Conservation (phyloP, 78 protist genomes). For the Dictyostelium intermedium region DNA sequence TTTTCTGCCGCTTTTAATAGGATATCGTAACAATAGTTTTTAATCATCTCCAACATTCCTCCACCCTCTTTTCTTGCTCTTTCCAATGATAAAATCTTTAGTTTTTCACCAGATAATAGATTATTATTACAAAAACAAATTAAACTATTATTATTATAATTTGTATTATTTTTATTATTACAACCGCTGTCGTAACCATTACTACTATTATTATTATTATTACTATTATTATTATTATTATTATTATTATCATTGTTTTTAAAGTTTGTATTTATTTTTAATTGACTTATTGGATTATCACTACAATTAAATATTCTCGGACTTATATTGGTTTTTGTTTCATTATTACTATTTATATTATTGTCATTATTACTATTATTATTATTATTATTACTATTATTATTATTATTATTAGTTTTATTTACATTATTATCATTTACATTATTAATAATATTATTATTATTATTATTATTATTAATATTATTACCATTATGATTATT, state of each 20-base stretch:
- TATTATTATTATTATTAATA: neutral
- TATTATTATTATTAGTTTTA: neutral
- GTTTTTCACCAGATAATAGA: slow-evolving; percentile 35
- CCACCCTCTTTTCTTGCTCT: slow-evolving; percentile 32
- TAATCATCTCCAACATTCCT: neutral
- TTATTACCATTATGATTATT: neutral
- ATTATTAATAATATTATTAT: neutral
- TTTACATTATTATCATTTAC: neutral
- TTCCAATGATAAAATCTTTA: slow-evolving; percentile 16
- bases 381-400: neutral
- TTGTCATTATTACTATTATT: neutral
- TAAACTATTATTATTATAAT: neutral
- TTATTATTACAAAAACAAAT: neutral
- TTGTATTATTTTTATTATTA: neutral
- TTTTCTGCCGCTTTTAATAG: slow-evolving; percentile 46
- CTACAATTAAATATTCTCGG: neutral
- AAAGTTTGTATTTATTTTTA: neutral
- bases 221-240: too few relatives aligned
- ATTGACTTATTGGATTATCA: neutral
- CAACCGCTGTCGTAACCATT: neutral
- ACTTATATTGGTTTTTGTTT: neutral
- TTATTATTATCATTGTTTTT: neutral
- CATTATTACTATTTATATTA: neutral
- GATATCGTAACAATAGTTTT: slow-evolving; percentile 3
- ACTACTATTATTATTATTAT: neutral